Evolutionary conservation across 2,329 filamentous ascomycete genomes (phyloP).

Genomic region (Aureobasidium uvarum): DNA sequence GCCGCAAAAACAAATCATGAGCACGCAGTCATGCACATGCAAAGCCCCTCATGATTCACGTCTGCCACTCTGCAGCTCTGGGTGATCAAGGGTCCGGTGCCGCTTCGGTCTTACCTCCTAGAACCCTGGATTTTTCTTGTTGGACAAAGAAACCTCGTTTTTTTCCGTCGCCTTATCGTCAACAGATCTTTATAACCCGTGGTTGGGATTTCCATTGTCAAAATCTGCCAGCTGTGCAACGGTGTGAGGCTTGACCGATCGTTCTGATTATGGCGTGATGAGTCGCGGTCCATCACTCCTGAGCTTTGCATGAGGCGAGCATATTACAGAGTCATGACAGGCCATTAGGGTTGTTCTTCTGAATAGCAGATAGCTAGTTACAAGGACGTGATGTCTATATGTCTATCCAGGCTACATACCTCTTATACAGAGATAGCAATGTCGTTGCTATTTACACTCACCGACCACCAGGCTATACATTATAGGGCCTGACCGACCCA

Average conservation of each 20-base stretch:
- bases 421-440: not conserved
- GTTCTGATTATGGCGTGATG: conserved; percentile 9
- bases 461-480: not conserved
- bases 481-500: not conserved
- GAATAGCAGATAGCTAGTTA: not conserved
- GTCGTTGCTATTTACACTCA: not conserved
- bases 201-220: not conserved
- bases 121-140: conserved; percentile 20
- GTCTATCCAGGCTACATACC: not conserved
- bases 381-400: not conserved
- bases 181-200: conserved; percentile 10
- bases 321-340: not conserved
- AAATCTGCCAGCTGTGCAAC: conserved; percentile 5
- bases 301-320: not conserved
- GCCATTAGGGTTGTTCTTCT: conserved; percentile 1
- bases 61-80: conserved; percentile 16
- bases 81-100: conserved; percentile 17
- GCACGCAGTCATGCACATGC: not conserved
- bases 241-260: not conserved
- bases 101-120: conserved; percentile 18
- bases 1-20: not conserved
- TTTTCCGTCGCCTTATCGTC: conserved; percentile 13
- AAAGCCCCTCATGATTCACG: conserved; percentile 10
- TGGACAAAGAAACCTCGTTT: conserved; percentile 13
- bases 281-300: not conserved